These are phyloP conservation scores for Saturnispora besseyi DNA, from an alignment of 805 yeast genomes.

Conservation along the genomic window DNA sequence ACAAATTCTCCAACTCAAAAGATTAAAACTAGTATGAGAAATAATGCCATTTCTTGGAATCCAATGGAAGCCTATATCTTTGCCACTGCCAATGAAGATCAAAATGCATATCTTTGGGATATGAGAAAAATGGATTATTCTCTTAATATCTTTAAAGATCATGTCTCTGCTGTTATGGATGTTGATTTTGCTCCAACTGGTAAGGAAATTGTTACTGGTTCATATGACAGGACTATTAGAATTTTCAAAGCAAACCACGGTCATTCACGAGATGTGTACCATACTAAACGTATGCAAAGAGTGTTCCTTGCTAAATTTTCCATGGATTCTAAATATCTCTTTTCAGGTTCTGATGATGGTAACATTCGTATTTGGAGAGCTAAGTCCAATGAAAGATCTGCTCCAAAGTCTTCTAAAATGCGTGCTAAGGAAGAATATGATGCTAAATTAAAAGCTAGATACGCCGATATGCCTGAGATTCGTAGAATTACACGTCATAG, in stretches of 20 bases:
- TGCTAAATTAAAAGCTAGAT: slow-evolving; percentile 83
- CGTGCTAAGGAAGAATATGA: slow-evolving; percentile 83
- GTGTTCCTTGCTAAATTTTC: slow-evolving; percentile 77
- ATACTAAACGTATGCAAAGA: slow-evolving; percentile 96
- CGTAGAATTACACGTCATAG: slow-evolving; percentile 84
- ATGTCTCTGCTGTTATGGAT: slow-evolving; percentile 91
- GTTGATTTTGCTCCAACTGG: slow-evolving; percentile 97
- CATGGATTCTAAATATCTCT: slow-evolving; percentile 80
- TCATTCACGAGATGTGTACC: slow-evolving; percentile 91
- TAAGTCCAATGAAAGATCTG: slow-evolving; percentile 74
- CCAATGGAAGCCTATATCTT: slow-evolving; percentile 96
- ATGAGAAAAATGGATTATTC: slow-evolving; percentile 86
- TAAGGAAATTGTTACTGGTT: slow-evolving; percentile 88
- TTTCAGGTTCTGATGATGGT: slow-evolving; percentile 94
- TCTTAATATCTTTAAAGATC: slow-evolving; percentile 83
- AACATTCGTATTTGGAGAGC: slow-evolving; percentile 92
- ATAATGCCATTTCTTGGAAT: slow-evolving; percentile 88
- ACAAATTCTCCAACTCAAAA: slow-evolving; percentile 90
- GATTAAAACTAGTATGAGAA: slow-evolving; percentile 70
- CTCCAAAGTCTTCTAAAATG: slow-evolving; percentile 71
- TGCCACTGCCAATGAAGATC: slow-evolving; percentile 90
- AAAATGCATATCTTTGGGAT: slow-evolving; percentile 89
- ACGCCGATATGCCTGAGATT: slow-evolving; percentile 94
- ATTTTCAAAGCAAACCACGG: slow-evolving; percentile 65
- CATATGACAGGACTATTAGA: slow-evolving; percentile 89